A percentile compares a stretch with the other conserved stretches of the same genome.
Evolutionary conservation across 2,329 filamentous ascomycete genomes (phyloP).

Genomic region (Neonectria ditissima): DNA sequence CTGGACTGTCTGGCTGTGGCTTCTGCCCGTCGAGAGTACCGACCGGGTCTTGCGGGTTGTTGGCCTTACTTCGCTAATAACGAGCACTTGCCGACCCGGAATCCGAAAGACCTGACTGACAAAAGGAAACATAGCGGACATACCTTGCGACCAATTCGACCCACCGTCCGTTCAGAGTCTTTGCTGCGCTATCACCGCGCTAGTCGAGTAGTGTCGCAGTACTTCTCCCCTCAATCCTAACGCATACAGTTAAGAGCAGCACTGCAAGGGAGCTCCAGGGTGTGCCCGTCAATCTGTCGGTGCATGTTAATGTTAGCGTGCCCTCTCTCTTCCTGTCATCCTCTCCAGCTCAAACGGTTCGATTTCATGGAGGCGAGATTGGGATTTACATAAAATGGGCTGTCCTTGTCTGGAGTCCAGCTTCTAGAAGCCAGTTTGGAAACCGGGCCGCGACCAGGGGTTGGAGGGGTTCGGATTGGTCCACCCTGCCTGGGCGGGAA

Average conservation of each 20-base stretch:
- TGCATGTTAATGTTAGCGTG: conserved; percentile 32
- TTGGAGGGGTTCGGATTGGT: conserved; percentile 23
- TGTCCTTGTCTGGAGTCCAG: conserved; percentile 24
- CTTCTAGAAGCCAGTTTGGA: conserved; percentile 47
- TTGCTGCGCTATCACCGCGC: conserved; percentile 22
- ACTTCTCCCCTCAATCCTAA: conserved; percentile 14
- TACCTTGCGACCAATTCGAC: conserved; percentile 16
- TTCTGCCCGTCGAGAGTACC: conserved; percentile 14
- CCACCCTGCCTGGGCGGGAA: conserved; percentile 26
- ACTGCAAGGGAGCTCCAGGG: conserved; percentile 2
- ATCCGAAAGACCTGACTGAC: conserved; percentile 20
- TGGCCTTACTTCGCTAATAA: not conserved
- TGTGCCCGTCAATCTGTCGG: conserved; percentile 23
- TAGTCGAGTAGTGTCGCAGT: conserved; percentile 26
- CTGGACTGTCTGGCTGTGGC: not conserved
- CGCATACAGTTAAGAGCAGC: conserved; percentile 12
- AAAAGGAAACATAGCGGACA: conserved; percentile 27
- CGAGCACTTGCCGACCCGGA: conserved; percentile 23
- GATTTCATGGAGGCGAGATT: conserved; percentile 39
- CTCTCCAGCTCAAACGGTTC: conserved; percentile 24
- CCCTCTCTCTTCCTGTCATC: conserved; percentile 32
- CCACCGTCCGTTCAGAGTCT: conserved; percentile 15
- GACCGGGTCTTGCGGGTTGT: conserved; percentile 6
- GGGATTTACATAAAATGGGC: conserved; percentile 36
- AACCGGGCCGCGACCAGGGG: conserved; percentile 35